Percentiles rank a stretch among this genome's conserved stretches.
Conservation (phyloP, 2,329 filamentous ascomycete genomes). For the Fusarium falciforme region DNA sequence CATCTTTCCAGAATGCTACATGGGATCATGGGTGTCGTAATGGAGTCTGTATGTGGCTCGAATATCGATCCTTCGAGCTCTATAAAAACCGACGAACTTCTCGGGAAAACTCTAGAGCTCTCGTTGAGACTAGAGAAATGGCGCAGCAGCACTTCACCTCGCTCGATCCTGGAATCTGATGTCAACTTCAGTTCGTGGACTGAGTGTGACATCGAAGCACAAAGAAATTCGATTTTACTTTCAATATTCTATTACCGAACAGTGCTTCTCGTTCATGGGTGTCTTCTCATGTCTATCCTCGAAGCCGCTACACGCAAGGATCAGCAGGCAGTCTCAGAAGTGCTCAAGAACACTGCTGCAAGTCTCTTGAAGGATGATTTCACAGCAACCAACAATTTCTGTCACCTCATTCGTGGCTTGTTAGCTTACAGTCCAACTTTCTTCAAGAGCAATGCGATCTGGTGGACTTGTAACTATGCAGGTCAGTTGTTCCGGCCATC, state of each 20-base stretch:
- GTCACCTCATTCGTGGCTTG: constrained; percentile 31
- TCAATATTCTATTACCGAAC: constrained; percentile 56
- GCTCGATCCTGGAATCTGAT: constrained; percentile 11
- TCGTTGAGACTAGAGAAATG: constrained; percentile 32
- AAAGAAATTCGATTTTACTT: constrained; percentile 45
- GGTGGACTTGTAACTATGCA: constrained; percentile 49
- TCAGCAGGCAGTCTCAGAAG: constrained; percentile 3
- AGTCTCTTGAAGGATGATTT: constrained; percentile 40
- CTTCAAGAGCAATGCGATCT: constrained; percentile 42
- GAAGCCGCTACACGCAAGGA: constrained; percentile 14
- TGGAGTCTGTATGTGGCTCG: constrained; percentile 34
- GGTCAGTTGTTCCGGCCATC: constrained; percentile 28
- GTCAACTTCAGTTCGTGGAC: constrained; percentile 11
- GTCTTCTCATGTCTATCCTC: constrained; percentile 28
- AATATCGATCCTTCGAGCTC: constrained; percentile 29
- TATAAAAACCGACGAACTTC: constrained; percentile 17
- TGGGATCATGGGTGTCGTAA: constrained; percentile 29
- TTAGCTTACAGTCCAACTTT: constrained; percentile 32
- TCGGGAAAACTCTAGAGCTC: constrained; percentile 31
- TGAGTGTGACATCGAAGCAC: background rate
- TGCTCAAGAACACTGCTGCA: constrained; percentile 24
- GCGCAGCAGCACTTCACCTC: constrained; percentile 7
- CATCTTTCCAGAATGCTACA: constrained; percentile 26
- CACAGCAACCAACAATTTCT: constrained; percentile 31
- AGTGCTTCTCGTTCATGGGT: constrained; percentile 4